phyloP scores from a whole-genome alignment of 495 filamentous ascomycete genomes.

The Friedmanniomyces simplex region DNA sequence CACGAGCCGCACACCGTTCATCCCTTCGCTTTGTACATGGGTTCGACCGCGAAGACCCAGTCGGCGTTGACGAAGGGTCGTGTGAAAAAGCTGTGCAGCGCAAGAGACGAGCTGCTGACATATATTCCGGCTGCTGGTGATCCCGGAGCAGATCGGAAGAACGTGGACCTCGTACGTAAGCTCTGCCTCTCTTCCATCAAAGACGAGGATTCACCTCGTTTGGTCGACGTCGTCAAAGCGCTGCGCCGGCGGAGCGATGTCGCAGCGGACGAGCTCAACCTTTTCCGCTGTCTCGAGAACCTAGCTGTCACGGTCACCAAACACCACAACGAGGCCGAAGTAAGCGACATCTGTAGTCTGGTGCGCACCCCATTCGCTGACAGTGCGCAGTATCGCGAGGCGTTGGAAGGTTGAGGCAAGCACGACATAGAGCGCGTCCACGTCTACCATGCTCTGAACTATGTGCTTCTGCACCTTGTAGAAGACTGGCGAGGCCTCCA shows the following conservation, averaged over 20 bases:
- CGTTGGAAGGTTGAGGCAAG: background rate
- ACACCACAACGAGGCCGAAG: background rate
- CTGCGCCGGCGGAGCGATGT: background rate
- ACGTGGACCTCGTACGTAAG: background rate
- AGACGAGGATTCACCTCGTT: background rate
- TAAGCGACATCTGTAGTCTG: background rate
- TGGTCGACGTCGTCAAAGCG: background rate
- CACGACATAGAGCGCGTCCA: background rate
- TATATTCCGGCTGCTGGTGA: background rate
- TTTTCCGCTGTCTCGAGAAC: background rate
- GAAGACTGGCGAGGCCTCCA: background rate
- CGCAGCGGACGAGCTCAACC: background rate
- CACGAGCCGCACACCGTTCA: background rate
- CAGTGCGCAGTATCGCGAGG: background rate
- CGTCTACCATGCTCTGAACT: background rate
- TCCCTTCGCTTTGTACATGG: background rate
- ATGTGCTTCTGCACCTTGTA: background rate
- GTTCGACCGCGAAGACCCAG: background rate
- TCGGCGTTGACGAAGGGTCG: background rate
- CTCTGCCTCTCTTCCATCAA: background rate
- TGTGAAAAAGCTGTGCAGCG: background rate
- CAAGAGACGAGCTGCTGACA: background rate
- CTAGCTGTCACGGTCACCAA: background rate
- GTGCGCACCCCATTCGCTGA: background rate
- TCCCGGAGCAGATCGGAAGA: background rate